Conservation (phyloP, 208 protist species). For the Acanthamoeba healyi region DNA sequence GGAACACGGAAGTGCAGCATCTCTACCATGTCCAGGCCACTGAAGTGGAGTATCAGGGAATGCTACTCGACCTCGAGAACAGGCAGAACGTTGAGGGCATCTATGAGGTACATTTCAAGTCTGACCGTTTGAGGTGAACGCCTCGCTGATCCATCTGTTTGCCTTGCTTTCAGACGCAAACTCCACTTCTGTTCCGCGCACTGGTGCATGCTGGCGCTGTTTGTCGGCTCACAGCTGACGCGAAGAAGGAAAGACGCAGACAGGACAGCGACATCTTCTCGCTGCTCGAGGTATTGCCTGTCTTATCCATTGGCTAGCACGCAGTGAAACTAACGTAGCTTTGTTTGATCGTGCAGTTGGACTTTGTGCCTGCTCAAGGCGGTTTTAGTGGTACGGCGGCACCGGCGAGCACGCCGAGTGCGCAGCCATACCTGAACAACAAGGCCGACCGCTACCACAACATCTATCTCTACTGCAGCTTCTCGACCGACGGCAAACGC, state of each 20-base stretch:
- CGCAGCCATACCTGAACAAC: constrained; percentile 56
- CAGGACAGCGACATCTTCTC: constrained; percentile 62
- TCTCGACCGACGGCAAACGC: constrained; percentile 43
- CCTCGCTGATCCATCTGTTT: background rate
- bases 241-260: background rate
- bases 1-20: constrained; percentile 60
- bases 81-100: constrained; percentile 54
- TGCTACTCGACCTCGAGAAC: constrained; percentile 23
- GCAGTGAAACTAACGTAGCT: background rate
- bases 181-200: constrained; percentile 39
- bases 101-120: background rate
- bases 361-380: constrained; percentile 11
- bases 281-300: background rate
- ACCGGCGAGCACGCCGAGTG: background rate
- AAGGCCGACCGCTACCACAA: constrained; percentile 35
- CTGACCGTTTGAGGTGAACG: background rate
- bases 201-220: constrained; percentile 56
- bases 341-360: background rate
- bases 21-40: constrained; percentile 56
- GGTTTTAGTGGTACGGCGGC: constrained; percentile 1
- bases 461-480: constrained; percentile 74
- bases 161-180: constrained; percentile 21
- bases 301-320: background rate
- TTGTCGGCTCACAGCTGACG: background rate
- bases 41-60: constrained; percentile 50